Evolutionary conservation across 2,329 filamentous ascomycete genomes (phyloP).

Genomic region (Macrophomina pseudophaseolina): DNA sequence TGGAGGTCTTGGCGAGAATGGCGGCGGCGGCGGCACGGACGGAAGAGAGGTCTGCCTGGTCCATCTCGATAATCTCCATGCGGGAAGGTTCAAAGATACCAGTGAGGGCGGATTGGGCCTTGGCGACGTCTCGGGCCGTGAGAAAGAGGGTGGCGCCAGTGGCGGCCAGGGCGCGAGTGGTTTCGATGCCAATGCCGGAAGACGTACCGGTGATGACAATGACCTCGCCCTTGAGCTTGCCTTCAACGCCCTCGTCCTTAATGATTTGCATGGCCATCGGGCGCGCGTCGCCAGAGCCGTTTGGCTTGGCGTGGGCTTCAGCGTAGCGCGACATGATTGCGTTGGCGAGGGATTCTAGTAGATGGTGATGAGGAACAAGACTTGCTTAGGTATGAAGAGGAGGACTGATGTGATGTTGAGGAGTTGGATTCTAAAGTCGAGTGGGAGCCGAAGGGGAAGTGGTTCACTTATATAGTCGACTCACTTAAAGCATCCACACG

Average conservation of each 20-base stretch:
- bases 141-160: constrained; percentile 54
- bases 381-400: too few relatives aligned
- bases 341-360: too few relatives aligned
- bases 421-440: too few relatives aligned
- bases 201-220: constrained; percentile 38
- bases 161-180: constrained; percentile 46
- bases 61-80: constrained; percentile 42
- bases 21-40: constrained; percentile 32
- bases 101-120: constrained; percentile 36
- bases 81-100: constrained; percentile 25
- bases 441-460: too few relatives aligned
- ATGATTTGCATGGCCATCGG: constrained; percentile 50
- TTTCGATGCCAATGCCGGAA: constrained; percentile 38
- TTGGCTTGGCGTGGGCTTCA: constrained; percentile 29
- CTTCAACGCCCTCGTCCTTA: constrained; percentile 43
- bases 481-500: too few relatives aligned
- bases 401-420: too few relatives aligned
- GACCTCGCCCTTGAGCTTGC: constrained; percentile 36
- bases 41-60: constrained; percentile 31
- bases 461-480: too few relatives aligned
- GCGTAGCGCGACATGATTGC: constrained; percentile 30
- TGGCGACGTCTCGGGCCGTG: constrained; percentile 50
- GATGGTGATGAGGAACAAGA: too few relatives aligned
- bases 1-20: constrained; percentile 29
- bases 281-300: constrained; percentile 47